Evolutionary conservation across 208 protist species (phyloP).

Genomic region (Trichomonas vaginalis): DNA sequence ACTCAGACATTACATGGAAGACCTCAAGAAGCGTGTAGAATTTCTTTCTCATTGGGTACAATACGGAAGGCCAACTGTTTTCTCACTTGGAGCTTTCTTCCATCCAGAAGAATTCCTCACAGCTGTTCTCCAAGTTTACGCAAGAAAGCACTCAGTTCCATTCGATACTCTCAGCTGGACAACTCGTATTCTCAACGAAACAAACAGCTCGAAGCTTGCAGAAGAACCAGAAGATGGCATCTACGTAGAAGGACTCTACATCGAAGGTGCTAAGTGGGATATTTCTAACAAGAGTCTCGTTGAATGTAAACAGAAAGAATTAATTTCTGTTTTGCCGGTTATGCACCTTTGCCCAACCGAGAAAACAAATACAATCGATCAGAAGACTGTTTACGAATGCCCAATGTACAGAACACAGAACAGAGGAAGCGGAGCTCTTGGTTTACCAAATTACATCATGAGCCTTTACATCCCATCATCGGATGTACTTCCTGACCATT

Average conservation of each 20-base stretch:
- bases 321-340: conserved; percentile 80
- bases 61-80: conserved; percentile 17
- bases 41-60: conserved; percentile 68
- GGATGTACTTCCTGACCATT: neutral
- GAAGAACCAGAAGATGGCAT: conserved; percentile 60
- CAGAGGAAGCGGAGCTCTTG: neutral
- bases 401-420: conserved; percentile 7
- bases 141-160: conserved; percentile 79
- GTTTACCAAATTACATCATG: neutral
- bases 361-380: conserved; percentile 34
- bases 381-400: neutral
- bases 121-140: conserved; percentile 91
- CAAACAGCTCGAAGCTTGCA: conserved; percentile 49
- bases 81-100: conserved; percentile 77
- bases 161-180: conserved; percentile 52
- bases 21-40: conserved; percentile 72
- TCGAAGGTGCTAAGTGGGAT: conserved; percentile 81
- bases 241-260: conserved; percentile 80
- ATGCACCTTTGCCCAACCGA: conserved; percentile 83
- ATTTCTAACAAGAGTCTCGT: conserved; percentile 56
- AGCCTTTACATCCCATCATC: neutral
- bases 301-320: conserved; percentile 82
- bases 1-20: conserved; percentile 74
- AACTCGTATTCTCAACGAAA: neutral
- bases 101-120: conserved; percentile 96